Conservation (phyloP, 129 eudicot genomes). For the Centrapalus pauciflorus region DNA sequence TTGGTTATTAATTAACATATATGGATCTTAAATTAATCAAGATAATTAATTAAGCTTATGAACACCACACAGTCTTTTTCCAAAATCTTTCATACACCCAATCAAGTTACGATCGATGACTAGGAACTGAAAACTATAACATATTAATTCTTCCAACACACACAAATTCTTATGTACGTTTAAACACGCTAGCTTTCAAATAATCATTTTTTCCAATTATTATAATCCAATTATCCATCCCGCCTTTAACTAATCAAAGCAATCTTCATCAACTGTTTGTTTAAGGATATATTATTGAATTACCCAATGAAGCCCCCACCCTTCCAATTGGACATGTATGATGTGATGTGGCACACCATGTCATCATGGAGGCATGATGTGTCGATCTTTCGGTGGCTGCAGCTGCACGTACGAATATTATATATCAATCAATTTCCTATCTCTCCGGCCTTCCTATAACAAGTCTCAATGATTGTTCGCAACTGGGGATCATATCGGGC, state of each 20-base stretch:
- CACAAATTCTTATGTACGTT: not conserved
- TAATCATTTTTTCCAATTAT: conserved; percentile 1
- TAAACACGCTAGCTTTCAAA: not conserved
- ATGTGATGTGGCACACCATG: conserved; percentile 29
- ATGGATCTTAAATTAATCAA: conserved; percentile 1
- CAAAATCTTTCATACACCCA: not conserved
- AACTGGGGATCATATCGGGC: conserved; percentile 16
- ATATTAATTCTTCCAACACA: not conserved
- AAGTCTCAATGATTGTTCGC: conserved; percentile 31
- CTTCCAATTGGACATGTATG: conserved; percentile 9
- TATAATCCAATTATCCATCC: not conserved
- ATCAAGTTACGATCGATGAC: not conserved
- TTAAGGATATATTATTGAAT: conserved; percentile 15
- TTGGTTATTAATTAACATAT: too few species aligned
- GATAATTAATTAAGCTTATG: not conserved
- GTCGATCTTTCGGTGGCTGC: conserved; percentile 16
- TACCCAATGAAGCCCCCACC: not conserved
- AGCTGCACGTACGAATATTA: not conserved
- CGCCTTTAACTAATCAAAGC: not conserved
- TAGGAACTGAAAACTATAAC: not conserved
- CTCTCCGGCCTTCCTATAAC: not conserved
- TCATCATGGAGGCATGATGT: conserved; percentile 16
- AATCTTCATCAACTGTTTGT: not conserved
- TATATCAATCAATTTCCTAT: conserved; percentile 21
- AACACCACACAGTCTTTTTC: not conserved